Evolutionary conservation across 805 yeast species (phyloP), one percentile per base, ranked within the genome.

Genomic region (Candida michaelii): DNA sequence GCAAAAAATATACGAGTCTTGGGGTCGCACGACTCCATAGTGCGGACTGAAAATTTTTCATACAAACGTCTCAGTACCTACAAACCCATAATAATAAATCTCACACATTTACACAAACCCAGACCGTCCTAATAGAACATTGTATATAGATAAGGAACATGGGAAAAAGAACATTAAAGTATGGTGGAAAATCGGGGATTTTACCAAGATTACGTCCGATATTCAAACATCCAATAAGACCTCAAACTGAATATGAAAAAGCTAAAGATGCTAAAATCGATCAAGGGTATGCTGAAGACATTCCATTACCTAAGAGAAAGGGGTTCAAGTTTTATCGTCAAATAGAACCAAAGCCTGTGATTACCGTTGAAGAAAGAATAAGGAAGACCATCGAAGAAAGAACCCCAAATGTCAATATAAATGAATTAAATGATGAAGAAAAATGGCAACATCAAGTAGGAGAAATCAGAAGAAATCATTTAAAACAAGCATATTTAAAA

Each of bases 191-290:
- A 63, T 83, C 91, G 37, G 97, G 97, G 59, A 72, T 87, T 38
- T 73, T 90, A 50, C 97, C 97, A 36, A 71, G 67, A 42, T 82
- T 87, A 8, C 82, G 96, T 54, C 79, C 82, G 30, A 80, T 88
- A 23, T 79, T 90, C 65, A 85, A 82, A 54, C 23, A 24, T 36
- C 87, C 89, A 4, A 70, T 74, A 36, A 74, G 76, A 49, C 82
- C 80, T 23, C 58, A 69, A 46, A 74, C 73, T 47, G 75, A 51
- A 11, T 54, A 68, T 24, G 73, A 70, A 43, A 32, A 48, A 43
- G 74, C 69, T 13, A 71, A 73, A 30, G 75, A 74, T 40, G 48
- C 63, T 25, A 64, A 73, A 27, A 75, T 79, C 14, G 73, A 64
- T 42, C 71, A 65, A 47, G 90, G 89, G 11, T 87, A 82, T 60